Conservation (phyloP, 495 filamentous ascomycete species). For the Aspergillus olivimuriae region DNA sequence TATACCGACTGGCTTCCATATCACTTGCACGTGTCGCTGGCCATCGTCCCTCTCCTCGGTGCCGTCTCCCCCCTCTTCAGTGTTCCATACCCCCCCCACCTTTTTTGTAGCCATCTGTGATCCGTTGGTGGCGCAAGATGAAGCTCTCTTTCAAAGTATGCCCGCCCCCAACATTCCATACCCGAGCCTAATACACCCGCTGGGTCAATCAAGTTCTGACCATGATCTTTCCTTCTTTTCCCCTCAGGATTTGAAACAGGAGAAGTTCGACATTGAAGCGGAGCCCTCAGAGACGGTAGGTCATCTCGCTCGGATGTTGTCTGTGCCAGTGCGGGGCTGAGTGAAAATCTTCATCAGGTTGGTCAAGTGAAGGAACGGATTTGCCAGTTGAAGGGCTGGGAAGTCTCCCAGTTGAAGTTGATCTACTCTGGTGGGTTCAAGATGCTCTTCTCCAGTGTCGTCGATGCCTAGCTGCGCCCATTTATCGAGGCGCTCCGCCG, state of each 20-base stretch:
- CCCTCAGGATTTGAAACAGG: conserved; percentile 86
- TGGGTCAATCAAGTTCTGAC: conserved; percentile 11
- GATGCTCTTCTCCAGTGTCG: conserved; percentile 4
- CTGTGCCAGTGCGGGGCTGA: conserved; percentile 27
- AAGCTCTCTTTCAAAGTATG: conserved; percentile 79
- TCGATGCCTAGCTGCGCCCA: too few relatives aligned
- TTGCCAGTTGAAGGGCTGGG: conserved; percentile 82
- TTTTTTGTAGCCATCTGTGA: conserved; percentile 12
- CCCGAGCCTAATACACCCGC: too few relatives aligned
- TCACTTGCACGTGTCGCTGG: neutral
- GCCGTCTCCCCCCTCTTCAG: neutral
- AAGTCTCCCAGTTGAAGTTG: conserved; percentile 78
- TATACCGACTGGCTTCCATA: neutral
- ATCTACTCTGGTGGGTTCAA: conserved; percentile 83
- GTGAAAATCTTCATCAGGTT: conserved; percentile 51
- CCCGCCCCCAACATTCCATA: conserved; percentile 18
- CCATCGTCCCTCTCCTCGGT: neutral
- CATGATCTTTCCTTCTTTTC: conserved; percentile 5
- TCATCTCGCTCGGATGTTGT: conserved; percentile 10
- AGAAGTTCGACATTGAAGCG: conserved; percentile 92
- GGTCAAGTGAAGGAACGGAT: conserved; percentile 87
- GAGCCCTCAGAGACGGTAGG: conserved; percentile 89
- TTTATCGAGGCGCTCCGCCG: neutral
- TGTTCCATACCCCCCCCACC: conserved; percentile 4
- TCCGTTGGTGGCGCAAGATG: conserved; percentile 49